Evolutionary conservation across 176 grass and related monocot species (phyloP), one percentile per base, ranked within the genome.

Genomic region (Pontederia paniculata): DNA sequence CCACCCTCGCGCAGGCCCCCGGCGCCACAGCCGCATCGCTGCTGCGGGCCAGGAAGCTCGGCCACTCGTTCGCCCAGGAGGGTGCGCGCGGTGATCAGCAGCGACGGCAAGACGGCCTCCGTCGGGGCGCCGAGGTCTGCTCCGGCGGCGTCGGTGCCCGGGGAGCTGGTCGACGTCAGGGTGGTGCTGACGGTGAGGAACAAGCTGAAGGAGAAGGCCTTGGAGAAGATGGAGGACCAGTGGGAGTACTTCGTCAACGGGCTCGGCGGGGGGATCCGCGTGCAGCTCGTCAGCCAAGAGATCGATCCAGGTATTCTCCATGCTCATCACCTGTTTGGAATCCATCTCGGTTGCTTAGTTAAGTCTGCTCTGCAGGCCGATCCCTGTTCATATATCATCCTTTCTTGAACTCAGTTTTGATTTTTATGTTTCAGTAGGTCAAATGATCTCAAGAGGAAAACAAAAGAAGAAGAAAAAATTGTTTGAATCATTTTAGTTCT

Each of bases 191-290:
- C 70, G 14, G 78, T 81, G 65, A 57, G 62, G 57, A 81, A 81
- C 28, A 75, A 57, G 78, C 53, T 66, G 10, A 81, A 70, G 52
- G 22, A 70, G 58, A 59, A 19, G 57, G 15, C 75, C 71, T 22
- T 54, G 57, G 71, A 70, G 9, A 75, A 58, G 66, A 75, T 75
- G 44, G 58, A 58, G 58, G 25, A 58, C 53, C 58, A 20, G 45
- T 81, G 71, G 78, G 78, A 81, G 71, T 70, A 81, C 60, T 70
- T 81, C 65, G 31, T 75, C 23, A 81, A 70, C 10, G 78, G 71
- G 44, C 70, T 81, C 14, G 78, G 78, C 9, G 67, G 70, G 41
- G 78, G 78, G 44, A 81, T 81, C 65, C 45, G 15, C 23, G 65
- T 81, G n/a, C 78, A 75, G 65, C 71, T 81, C 50, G 60, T 81